Percentiles rank a stretch among this genome's conserved stretches.
phyloP scores from a whole-genome alignment of 352 stramenopile species.

The Chrysophaeum taylorii region DNA sequence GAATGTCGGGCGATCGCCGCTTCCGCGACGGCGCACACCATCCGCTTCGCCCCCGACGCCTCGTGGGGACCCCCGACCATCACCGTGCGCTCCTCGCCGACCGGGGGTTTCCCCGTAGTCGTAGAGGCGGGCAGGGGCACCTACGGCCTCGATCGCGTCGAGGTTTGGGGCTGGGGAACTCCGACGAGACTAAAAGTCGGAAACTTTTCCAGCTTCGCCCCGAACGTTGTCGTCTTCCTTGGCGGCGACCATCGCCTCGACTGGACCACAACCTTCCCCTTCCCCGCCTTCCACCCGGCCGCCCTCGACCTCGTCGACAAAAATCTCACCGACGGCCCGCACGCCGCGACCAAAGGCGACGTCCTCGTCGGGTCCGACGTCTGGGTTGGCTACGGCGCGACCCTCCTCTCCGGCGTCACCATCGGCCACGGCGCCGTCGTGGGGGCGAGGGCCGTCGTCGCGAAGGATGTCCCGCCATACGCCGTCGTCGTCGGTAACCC shows the following conservation, averaged over 20 bases:
- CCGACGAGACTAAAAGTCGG: neutral
- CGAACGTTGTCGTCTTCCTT: neutral
- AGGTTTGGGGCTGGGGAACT: neutral
- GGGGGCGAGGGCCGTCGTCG: neutral
- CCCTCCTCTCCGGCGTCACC: neutral
- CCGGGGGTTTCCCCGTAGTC: neutral
- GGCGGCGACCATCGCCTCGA: neutral
- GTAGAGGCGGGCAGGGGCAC: neutral
- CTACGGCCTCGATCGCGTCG: neutral
- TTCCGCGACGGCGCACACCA: no score
- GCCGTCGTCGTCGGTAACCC: constrained; percentile 1
- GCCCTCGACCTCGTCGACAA: neutral
- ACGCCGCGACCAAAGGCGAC: neutral
- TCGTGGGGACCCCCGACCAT: no score
- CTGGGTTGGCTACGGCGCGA: neutral
- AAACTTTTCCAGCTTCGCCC: neutral
- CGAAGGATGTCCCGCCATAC: neutral
- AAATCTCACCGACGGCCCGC: no score
- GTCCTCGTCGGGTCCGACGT: neutral
- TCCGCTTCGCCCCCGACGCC: no score
- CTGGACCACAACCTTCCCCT: neutral
- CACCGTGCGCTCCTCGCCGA: no score
- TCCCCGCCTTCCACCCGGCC: neutral
- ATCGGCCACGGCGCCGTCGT: neutral
- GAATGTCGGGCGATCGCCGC: no score